Evolutionary conservation across 176 grass and related monocot genomes (phyloP), one percentile per base, ranked within the genome.

Genomic region (Microstegium vimineum): DNA sequence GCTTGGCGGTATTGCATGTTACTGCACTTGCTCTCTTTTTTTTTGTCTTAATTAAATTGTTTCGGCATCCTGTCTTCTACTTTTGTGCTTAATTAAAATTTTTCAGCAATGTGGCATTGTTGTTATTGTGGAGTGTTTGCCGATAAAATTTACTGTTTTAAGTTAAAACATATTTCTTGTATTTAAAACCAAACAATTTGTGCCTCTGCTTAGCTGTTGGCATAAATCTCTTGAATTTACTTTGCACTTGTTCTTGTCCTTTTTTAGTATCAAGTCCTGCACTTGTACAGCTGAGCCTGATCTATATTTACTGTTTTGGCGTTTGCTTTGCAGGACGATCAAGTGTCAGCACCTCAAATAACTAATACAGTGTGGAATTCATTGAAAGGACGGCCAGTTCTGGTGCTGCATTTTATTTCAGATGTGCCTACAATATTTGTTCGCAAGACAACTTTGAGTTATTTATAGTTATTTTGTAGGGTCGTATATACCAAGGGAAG

Each of bases 321-420:
- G 22, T 84, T 66, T 79, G 85, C 68, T 66, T 49, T 76, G 12
- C 85, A 98, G 95, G 92, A 98, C 41, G 95, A 94, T 89, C 88
- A 94, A 89, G 37, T 73, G 40, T 80, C 80, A 69, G 84, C 90
- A 51, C 80, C 70, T 84, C 86, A 86, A 32, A 79, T 94, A 82
- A 84, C 90, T 75, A 93, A 85, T 71, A 79, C 86, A 16, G 87
- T 94, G 90, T 98, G 95, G 88, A 93, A 76, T 86, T 93, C 92
- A 16, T 86, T 98, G 73, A 98, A 98, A 94, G 92, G 95, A 83
- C 90, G 88, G 79, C 95, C 92, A 73, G 82, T 89, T 81, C 86
- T 94, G 92, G 92, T 94, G 84, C 52, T 83, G 49, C 51, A 72
- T 78, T 74, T 87, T 17, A 74, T 83, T 87, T 84, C 81, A 78